A percentile compares a stretch with the other conserved stretches of the same genome.
Conservation (phyloP, 1,139 yeast species). For the Candida sp. region DNA sequence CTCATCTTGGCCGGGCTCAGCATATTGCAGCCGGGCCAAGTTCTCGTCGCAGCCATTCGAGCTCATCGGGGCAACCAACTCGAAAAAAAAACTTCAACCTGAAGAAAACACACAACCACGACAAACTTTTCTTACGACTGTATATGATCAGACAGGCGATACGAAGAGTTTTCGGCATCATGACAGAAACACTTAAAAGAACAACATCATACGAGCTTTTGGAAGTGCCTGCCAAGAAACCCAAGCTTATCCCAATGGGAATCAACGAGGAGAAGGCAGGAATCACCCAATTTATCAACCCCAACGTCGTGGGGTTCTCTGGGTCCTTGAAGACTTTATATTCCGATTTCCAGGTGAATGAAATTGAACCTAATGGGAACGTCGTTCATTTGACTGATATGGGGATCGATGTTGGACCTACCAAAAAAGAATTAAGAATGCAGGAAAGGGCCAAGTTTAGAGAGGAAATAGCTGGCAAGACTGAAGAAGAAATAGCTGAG, state of each 20-base stretch:
- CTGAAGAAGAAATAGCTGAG: slow-evolving; percentile 38
- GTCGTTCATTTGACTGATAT: slow-evolving; percentile 79
- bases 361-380: slow-evolving; percentile 67
- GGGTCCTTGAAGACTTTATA: slow-evolving; percentile 89
- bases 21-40: too few species aligned
- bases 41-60: too few species aligned
- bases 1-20: too few species aligned
- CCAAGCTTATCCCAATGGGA: slow-evolving; percentile 45
- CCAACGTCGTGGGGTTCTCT: slow-evolving; percentile 61
- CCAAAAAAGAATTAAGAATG: slow-evolving; percentile 54
- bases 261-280: slow-evolving; percentile 66
- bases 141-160: slow-evolving; percentile 1
- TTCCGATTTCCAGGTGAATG: slow-evolving; percentile 95
- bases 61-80: too few species aligned
- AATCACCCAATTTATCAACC: slow-evolving; percentile 69
- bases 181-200: slow-evolving; percentile 12
- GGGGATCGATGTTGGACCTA: slow-evolving; percentile 61
- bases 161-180: neutral
- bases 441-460: slow-evolving; percentile 49
- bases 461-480: slow-evolving; percentile 34
- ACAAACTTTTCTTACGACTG: neutral
- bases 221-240: slow-evolving; percentile 10
- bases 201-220: slow-evolving; percentile 5
- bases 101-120: too few species aligned
- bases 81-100: too few species aligned